phyloP scores from a whole-genome alignment of 2,329 filamentous ascomycete genomes.

The Simplicillium aogashimaense region DNA sequence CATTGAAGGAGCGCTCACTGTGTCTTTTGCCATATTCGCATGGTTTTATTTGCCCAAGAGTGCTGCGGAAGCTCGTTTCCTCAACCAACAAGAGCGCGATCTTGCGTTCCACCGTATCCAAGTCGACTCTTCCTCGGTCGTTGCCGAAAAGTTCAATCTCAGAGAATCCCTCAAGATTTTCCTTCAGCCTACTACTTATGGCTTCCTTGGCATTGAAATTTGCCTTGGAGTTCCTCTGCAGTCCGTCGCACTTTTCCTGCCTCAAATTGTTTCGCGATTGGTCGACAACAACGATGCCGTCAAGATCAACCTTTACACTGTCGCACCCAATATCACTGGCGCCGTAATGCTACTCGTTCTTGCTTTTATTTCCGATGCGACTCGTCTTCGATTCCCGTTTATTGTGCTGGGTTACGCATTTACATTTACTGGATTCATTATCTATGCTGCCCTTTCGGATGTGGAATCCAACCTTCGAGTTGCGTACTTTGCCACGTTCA shows the following conservation, averaged over 20 bases:
- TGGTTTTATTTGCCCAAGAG: constrained; percentile 60
- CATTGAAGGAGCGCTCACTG: constrained; percentile 45
- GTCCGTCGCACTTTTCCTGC: constrained; percentile 42
- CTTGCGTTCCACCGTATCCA: constrained; percentile 67
- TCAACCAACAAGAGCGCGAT: constrained; percentile 54
- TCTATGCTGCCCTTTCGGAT: constrained; percentile 61
- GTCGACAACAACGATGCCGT: constrained; percentile 30
- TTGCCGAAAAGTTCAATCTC: constrained; percentile 42
- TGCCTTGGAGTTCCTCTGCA: constrained; percentile 51
- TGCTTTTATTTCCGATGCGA: constrained; percentile 59
- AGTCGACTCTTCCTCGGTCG: constrained; percentile 59
- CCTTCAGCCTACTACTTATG: constrained; percentile 35
- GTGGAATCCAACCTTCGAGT: constrained; percentile 50
- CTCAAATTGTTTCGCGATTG: constrained; percentile 42
- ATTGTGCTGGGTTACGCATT: constrained; percentile 64
- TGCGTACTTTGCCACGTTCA: constrained; percentile 68
- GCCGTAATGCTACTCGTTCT: constrained; percentile 63
- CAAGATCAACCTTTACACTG: constrained; percentile 70
- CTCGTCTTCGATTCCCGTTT: constrained; percentile 61
- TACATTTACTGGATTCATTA: constrained; percentile 69
- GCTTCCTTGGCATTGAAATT: constrained; percentile 43
- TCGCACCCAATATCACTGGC: constrained; percentile 68
- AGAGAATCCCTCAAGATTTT: constrained; percentile 42
- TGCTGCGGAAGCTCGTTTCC: constrained; percentile 54
- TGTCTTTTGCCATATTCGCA: constrained; percentile 53